phyloP scores from a whole-genome alignment of 129 eudicot genomes.

The Pulicaria dysenterica region DNA sequence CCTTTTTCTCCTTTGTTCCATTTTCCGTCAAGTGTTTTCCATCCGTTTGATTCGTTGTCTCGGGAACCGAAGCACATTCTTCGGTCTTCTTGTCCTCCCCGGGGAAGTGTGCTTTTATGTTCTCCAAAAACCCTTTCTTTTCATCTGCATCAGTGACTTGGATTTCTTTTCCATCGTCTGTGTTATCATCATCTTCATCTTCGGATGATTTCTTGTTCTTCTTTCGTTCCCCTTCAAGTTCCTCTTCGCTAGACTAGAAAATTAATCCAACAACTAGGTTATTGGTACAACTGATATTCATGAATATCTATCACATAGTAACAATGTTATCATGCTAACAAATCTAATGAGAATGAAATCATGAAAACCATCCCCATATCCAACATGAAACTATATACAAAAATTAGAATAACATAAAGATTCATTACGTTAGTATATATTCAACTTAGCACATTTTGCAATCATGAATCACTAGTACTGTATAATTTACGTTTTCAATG shows the following conservation, averaged over 20 bases:
- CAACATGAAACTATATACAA: too few species aligned
- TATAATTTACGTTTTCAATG: too few species aligned
- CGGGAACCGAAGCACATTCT: slow-evolving; percentile 17
- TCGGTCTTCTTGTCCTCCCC: slow-evolving; percentile 52
- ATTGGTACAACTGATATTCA: too few species aligned
- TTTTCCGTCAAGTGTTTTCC: slow-evolving; percentile 25
- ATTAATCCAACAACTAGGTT: background rate
- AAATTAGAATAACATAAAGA: too few species aligned
- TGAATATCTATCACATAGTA: background rate
- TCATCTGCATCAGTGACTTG: slow-evolving; percentile 34
- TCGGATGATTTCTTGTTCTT: slow-evolving; percentile 40
- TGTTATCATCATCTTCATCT: slow-evolving; percentile 21
- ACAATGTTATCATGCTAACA: background rate
- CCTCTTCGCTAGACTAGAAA: slow-evolving; percentile 58
- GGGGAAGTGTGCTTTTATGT: slow-evolving; percentile 52
- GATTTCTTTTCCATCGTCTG: slow-evolving; percentile 14
- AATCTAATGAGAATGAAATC: too few species aligned
- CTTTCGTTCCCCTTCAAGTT: slow-evolving; percentile 46
- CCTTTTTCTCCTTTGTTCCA: slow-evolving; percentile 54
- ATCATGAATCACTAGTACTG: too few species aligned
- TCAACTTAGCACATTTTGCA: too few species aligned
- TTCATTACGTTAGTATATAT: too few species aligned
- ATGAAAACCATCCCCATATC: too few species aligned
- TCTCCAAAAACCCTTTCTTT: slow-evolving; percentile 55
- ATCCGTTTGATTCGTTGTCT: slow-evolving; percentile 17